Conservation (phyloP, 768 basidiomycete genomes). For the Kwoniella europaea region DNA sequence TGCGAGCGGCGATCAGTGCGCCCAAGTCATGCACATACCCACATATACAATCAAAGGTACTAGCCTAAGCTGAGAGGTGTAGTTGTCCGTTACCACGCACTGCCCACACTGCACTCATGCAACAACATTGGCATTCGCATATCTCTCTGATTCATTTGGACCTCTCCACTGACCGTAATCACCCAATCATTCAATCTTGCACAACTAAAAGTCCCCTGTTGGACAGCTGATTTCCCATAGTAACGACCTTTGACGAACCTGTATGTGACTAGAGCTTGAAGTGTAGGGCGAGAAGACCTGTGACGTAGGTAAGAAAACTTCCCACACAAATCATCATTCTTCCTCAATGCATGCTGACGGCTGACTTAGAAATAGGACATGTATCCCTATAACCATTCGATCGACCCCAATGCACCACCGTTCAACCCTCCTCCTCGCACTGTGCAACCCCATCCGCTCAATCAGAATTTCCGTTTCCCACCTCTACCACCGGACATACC, state of each 20-base stretch:
- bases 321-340: not conserved
- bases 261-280: not conserved
- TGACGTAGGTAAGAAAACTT: not conserved
- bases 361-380: not conserved
- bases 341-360: not conserved
- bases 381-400: not conserved
- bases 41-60: not conserved
- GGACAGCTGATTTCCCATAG: not conserved
- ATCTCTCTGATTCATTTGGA: too few species aligned
- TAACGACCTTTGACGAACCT: not conserved
- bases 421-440: not conserved
- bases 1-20: constrained; percentile 20
- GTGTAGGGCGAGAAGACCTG: not conserved
- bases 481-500: not conserved
- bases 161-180: not conserved
- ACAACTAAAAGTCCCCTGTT: not conserved
- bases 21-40: not conserved
- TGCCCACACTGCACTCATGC: not conserved
- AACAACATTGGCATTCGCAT: not conserved
- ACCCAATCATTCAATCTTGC: not conserved
- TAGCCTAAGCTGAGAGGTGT: not conserved
- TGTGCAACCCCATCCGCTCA: constrained; percentile 14
- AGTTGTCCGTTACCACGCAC: constrained; percentile 1
- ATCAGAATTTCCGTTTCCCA: constrained; percentile 17
- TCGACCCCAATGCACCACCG: not conserved